Base-by-base conservation (phyloP, 768 basidiomycete species). In the Leucocoprinus birnbaumii region DNA sequence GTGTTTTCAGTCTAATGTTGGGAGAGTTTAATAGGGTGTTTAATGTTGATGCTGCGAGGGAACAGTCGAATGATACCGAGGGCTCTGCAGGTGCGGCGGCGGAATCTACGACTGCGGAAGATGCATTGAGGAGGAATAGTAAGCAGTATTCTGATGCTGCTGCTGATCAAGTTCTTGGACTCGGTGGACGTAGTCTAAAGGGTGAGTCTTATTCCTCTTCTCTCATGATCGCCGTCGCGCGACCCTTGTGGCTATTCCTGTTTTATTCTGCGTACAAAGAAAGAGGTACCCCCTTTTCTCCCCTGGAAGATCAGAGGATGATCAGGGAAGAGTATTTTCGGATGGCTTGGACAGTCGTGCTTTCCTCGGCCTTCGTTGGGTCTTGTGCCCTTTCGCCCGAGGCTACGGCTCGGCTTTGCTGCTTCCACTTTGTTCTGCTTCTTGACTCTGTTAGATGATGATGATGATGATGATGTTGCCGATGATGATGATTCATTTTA, bases 1-100 rank as follows among this genome's bases (percentile, higher is more conserved):
- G 93, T 6, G 91, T 98, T 41, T 95, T 98, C 71, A 94, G 91
- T 65, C 73, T 97, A 59, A 92, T 98, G 86, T 81, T 98, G 26
- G 87, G 85, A 54, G 92, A 97, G 67, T 98, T 95, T 73, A 92
- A 91, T 61, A 82, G 86, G 14, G 94, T 96, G 19, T 97, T 97
- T 77, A 94, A 93, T 62, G 91, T 93, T 49, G 85, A 81, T 59
- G 70, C 66, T 21, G 74, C 71, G 42, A 78, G 72, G 27, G 72
- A 68, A 50, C 37, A 38, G 66, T n/a, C 50, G 37, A 51, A 44
- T 35, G 26, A 10, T 59, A 66, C 63, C 34, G 34, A 35, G 34
- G n/a, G n/a, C n/a, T n/a, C n/a, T n/a, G n/a, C n/a, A n/a, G 34
- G 14, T 6, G 14, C 34, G 34, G 14, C 14, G 9, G 38, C 4